These are phyloP conservation scores for Eucalyptus urophylla DNA, from an alignment of 345 rosid species.

Conservation along the genomic window DNA sequence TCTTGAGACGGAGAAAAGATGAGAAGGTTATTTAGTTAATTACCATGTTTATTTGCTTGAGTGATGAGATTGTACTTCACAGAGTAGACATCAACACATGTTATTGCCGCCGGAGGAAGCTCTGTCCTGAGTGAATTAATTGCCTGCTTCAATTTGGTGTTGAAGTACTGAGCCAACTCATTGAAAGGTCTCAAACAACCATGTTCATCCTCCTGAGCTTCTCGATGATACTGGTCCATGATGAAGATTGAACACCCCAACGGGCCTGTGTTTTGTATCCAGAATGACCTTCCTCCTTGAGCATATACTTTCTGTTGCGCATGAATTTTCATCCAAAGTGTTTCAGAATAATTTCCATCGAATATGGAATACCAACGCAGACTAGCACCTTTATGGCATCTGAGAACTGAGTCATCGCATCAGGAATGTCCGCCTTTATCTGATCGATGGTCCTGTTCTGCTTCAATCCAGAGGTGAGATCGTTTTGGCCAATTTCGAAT, in stretches of 20 bases:
- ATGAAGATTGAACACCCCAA: constrained; percentile 57
- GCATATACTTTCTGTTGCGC: constrained; percentile 26
- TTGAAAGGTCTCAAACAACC: constrained; percentile 64
- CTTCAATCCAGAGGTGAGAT: constrained; percentile 51
- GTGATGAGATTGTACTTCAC: constrained; percentile 41
- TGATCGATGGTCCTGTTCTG: constrained; percentile 43
- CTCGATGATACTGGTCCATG: constrained; percentile 26
- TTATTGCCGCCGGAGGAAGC: constrained; percentile 37
- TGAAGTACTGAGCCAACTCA: constrained; percentile 42
- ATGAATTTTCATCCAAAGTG: neutral
- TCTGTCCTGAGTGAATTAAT: constrained; percentile 32
- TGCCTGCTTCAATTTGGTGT: constrained; percentile 18
- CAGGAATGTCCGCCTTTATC: constrained; percentile 46
- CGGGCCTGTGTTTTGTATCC: constrained; percentile 79
- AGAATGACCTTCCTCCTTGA: constrained; percentile 63
- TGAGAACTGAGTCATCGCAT: constrained; percentile 21
- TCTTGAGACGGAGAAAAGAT: neutral
- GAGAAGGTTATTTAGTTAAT: neutral
- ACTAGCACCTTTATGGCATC: constrained; percentile 19
- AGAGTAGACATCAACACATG: constrained; percentile 55
- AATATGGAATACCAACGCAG: neutral
- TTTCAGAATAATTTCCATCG: neutral
- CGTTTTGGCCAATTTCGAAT: constrained; percentile 64
- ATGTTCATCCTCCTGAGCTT: constrained; percentile 21
- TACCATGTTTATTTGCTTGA: constrained; percentile 42